Conservation (phyloP, 1,284 basidiomycete species). For the Boletellus deceptivus region DNA sequence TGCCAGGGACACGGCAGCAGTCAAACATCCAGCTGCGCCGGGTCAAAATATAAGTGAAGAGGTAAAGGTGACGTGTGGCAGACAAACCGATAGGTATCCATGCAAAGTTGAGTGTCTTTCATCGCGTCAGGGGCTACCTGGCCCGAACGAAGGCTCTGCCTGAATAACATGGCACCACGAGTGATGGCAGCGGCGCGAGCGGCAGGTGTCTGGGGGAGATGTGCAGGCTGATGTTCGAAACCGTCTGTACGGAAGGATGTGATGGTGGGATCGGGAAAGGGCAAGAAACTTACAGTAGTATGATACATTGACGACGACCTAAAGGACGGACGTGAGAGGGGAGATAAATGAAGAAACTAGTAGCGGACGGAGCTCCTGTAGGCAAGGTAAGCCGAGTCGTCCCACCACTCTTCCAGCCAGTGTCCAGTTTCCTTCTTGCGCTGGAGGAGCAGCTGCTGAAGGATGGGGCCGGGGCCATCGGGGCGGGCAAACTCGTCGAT, state of each 20-base stretch:
- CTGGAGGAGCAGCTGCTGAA: slow-evolving; percentile 58
- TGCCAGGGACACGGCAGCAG: slow-evolving; percentile 79
- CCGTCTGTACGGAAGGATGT: slow-evolving; percentile 51
- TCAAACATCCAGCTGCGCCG: slow-evolving; percentile 87
- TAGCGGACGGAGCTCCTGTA: slow-evolving; percentile 72
- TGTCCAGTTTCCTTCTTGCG: slow-evolving; percentile 52
- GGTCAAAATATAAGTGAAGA: neutral
- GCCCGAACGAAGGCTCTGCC: slow-evolving; percentile 65
- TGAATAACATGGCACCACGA: slow-evolving; percentile 70
- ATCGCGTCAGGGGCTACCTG: slow-evolving; percentile 68
- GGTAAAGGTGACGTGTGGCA: neutral
- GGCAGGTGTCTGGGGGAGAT: slow-evolving; percentile 56
- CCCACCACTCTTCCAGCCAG: slow-evolving; percentile 86
- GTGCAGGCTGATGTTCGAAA: slow-evolving; percentile 63
- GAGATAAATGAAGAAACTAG: neutral
- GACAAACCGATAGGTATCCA: slow-evolving; percentile 81
- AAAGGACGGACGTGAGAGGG: slow-evolving; percentile 2
- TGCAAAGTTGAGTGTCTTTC: slow-evolving; percentile 76
- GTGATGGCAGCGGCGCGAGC: slow-evolving; percentile 74
- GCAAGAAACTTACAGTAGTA: slow-evolving; percentile 63
- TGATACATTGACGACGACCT: slow-evolving; percentile 81
- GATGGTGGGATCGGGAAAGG: neutral
- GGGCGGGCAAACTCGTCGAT: slow-evolving; percentile 55
- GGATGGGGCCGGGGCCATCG: slow-evolving; percentile 44
- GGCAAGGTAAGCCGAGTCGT: slow-evolving; percentile 65